Base-by-base conservation (phyloP, 306 rosid species). In the Cicer yamashitae region DNA sequence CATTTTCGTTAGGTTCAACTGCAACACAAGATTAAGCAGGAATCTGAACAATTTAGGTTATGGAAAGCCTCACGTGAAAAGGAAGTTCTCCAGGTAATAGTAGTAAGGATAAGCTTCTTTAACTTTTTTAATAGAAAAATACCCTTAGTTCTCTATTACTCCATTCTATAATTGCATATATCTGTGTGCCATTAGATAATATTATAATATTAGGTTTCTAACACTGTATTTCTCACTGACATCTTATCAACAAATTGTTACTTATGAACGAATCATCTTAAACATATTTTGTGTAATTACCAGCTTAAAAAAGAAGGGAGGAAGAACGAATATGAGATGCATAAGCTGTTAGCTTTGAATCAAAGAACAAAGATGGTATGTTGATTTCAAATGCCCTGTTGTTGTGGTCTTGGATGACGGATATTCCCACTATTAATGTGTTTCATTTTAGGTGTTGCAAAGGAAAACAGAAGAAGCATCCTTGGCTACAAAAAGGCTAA, bases 291-390 rank as follows among this genome's bases (percentile, higher is more conserved):
- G 63, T n/a, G 71, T 61, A 67, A 74, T 77, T 53, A 53, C 70
- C 97, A 96, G 99, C 99, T 96, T 53, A 92, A 92, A 86, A 96
- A 92, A 86, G 99, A 92, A 80, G 99, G 99, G 59, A 88, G 97
- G 76, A 90, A 96, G 88, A 96, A 91, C 38, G 99, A 96, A 81
- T 92, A 92, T 45, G 99, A 96, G 89, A 92, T 90, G 98, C 99
- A 90, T 70, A 96, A 96, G 85, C 84, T 96, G 41, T 46, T 90
- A 72, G 98, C 98, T 7, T 82, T 96, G 87, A 96, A 96, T 86
- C 99, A 92, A 83, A 89, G 97, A 81, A 97, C 92, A 88, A 96
- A 92, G 83, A 90, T 90, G 99, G 98, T 96, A 53, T 60, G 86
- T 8, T 81, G 76, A 61, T 56, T 60, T 81, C 53, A 62, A 58